Conservation (phyloP, 2,329 filamentous ascomycete genomes). For the Aurifilum marmelostoma region DNA sequence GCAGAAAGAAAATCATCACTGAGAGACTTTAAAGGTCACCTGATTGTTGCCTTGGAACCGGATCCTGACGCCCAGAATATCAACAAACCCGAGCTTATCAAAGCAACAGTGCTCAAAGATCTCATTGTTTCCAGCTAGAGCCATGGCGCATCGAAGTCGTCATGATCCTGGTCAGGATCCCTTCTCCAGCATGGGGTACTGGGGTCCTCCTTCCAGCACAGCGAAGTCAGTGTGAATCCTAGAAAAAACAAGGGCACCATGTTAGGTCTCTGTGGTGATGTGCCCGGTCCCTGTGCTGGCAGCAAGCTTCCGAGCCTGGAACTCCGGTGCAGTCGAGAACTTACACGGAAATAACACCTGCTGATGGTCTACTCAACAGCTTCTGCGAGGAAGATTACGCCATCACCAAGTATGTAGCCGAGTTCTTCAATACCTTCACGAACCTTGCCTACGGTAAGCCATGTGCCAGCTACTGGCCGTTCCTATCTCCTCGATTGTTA, state of each 20-base stretch:
- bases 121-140: background rate
- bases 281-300: background rate
- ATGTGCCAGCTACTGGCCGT: background rate
- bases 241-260: background rate
- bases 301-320: background rate
- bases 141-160: constrained; percentile 38
- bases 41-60: background rate
- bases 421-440: constrained; percentile 23
- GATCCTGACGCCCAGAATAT: background rate
- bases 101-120: background rate
- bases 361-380: constrained; percentile 27
- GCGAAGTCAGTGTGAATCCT: constrained; percentile 35
- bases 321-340: background rate
- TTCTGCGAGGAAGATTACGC: constrained; percentile 37
- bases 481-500: background rate
- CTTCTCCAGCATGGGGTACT: constrained; percentile 33
- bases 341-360: background rate
- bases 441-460: constrained; percentile 22
- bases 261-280: background rate
- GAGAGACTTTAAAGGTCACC: background rate
- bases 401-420: constrained; percentile 22
- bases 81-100: background rate
- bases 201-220: constrained; percentile 38
- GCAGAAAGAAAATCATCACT: too few relatives aligned
- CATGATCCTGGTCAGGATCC: constrained; percentile 35